Evolutionary conservation across 2,329 filamentous ascomycete genomes (phyloP).

Genomic region (Fusarium hainanense): DNA sequence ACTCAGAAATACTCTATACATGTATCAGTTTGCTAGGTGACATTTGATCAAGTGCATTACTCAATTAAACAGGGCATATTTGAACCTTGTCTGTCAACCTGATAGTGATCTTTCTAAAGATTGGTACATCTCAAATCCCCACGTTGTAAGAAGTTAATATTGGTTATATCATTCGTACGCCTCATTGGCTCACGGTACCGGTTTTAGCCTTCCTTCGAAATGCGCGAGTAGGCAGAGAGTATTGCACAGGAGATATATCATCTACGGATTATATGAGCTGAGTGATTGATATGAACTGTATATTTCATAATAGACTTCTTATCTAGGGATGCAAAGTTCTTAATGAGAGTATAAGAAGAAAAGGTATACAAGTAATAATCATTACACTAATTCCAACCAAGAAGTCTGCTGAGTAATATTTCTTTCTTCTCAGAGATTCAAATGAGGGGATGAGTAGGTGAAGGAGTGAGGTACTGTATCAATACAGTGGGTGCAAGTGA

Average conservation of each 20-base stretch:
- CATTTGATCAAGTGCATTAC: not conserved
- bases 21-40: not conserved
- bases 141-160: not conserved
- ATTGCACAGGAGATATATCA: no score
- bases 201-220: not conserved
- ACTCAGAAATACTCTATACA: not conserved
- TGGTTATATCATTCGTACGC: accelerated
- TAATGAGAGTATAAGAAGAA: not conserved
- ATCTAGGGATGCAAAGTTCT: not conserved
- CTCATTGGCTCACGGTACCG: not conserved
- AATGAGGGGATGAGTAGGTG: not conserved
- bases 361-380: not conserved
- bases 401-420: not conserved
- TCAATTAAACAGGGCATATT: not conserved
- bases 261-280: no score
- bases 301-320: not conserved
- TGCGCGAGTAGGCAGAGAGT: no score
- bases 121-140: no score
- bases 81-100: accelerated
- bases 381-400: not conserved
- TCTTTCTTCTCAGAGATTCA: not conserved
- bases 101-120: not conserved
- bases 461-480: not conserved
- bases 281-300: not conserved
- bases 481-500: not conserved